Base-by-base conservation (phyloP, 2,329 filamentous ascomycete genomes). In the Immersiporthe knoxdaviesiana region DNA sequence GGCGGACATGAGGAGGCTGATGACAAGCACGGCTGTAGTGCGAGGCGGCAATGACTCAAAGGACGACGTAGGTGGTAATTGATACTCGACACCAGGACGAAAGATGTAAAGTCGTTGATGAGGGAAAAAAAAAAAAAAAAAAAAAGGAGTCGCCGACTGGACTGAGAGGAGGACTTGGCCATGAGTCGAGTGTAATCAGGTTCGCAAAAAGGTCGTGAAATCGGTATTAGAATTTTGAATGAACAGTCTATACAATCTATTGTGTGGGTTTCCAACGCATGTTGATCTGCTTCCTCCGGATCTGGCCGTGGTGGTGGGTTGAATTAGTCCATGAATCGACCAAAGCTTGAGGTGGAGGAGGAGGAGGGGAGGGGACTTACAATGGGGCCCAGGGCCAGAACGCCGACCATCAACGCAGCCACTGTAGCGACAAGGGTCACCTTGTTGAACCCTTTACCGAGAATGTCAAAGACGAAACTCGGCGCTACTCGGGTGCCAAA, bases 401-500 rank as follows among this genome's bases (percentile, higher is more conserved):
- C 95, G 60, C 93, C 94, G 52, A 88, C 85, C 60, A 87, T 88
- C 74, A 98, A 84, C 24, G 93, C 95, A 54, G 91, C 84, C 50
- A 99, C 94, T 0, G 96, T 99, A 21, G 87, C 84, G 50, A 97
- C 79, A 76, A 99, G 87, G 74, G 94, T 92, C 68, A 94, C 77
- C 84, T 97, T 97, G 78, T 95, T 96, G 80, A 99, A 99, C 2
- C 93, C 92, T 80, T 94, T 96, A 72, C 94, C 96, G 21, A 99
- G 82, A 56, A 98, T 89, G 81, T 99, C 96, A 79, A 99, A 99
- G 21, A 92, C 87, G 74, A 92, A 89, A 79, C 93, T 97, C 0
- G 96, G 96, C n/a, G 91, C 88, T 14, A 97, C 88, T 65, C 94
- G 85, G 1, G 94, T 95, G 18, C 92, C 94, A 73, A 97, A 99